A percentile compares a stretch with the other conserved stretches of the same genome.
Evolutionary conservation across 805 yeast species (phyloP).

Genomic region (Helenozyma baotianmanensis): DNA sequence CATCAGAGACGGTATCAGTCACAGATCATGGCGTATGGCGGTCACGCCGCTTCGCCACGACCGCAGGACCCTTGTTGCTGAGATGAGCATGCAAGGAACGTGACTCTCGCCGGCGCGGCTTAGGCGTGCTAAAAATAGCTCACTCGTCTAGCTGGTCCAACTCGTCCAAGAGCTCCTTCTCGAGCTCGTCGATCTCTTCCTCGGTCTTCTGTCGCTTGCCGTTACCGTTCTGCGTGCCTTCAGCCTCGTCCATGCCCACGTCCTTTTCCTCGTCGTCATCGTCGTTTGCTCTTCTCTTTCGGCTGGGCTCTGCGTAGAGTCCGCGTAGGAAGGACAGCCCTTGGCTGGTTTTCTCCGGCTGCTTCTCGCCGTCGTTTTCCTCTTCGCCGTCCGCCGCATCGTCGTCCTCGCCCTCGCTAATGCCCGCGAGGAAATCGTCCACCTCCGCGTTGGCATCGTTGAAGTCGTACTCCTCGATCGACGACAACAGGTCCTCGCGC

Average conservation of each 20-base stretch:
- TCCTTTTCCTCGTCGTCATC: slow-evolving; percentile 20
- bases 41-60: too few species aligned
- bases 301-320: slow-evolving; percentile 16
- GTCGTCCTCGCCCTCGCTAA: slow-evolving; percentile 36
- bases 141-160: slow-evolving; percentile 37
- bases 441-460: slow-evolving; percentile 42
- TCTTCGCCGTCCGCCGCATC: slow-evolving; percentile 17
- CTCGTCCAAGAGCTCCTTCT: slow-evolving; percentile 48
- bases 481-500: slow-evolving; percentile 28
- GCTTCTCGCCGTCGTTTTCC: slow-evolving; percentile 1
- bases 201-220: slow-evolving; percentile 10
- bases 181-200: slow-evolving; percentile 42
- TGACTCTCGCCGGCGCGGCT: too few species aligned
- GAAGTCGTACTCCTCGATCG: slow-evolving; percentile 34
- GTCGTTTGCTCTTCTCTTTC: slow-evolving; percentile 14
- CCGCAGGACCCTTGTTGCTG: too few species aligned
- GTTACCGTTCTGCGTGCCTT: slow-evolving; percentile 5
- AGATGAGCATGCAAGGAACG: too few species aligned
- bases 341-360: slow-evolving; percentile 1
- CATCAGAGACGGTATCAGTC: too few species aligned
- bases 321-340: slow-evolving; percentile 24
- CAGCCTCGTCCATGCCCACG: slow-evolving; percentile 8
- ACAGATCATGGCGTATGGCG: too few species aligned
- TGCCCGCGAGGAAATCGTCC: slow-evolving; percentile 45
- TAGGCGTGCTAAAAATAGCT: too few species aligned